A percentile compares a stretch with the other conserved stretches of the same genome.
phyloP scores from a whole-genome alignment of 495 filamentous ascomycete genomes.

The Achaetomiella virescens region DNA sequence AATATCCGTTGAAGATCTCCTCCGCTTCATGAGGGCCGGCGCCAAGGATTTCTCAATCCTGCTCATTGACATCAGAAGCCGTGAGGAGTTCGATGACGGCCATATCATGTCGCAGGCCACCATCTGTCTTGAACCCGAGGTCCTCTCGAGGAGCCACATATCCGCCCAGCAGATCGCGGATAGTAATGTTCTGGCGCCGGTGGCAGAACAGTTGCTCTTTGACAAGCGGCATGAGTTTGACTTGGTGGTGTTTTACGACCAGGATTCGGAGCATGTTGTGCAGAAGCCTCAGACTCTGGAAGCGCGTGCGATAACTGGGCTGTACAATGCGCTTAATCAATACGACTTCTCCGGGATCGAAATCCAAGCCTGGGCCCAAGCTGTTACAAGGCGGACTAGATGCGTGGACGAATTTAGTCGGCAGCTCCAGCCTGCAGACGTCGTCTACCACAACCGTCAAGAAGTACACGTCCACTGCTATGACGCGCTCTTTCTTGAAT shows the following conservation, averaged over 20 bases:
- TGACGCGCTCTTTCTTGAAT: slow-evolving; percentile 16
- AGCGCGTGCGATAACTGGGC: slow-evolving; percentile 55
- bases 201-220: slow-evolving; percentile 65
- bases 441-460: slow-evolving; percentile 18
- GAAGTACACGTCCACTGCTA: slow-evolving; percentile 14
- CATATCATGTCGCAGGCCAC: slow-evolving; percentile 77
- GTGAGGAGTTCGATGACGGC: slow-evolving; percentile 77
- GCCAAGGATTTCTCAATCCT: slow-evolving; percentile 55
- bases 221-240: slow-evolving; percentile 74
- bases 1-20: slow-evolving; percentile 60
- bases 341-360: slow-evolving; percentile 62
- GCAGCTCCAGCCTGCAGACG: slow-evolving; percentile 55
- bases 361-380: slow-evolving; percentile 57
- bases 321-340: slow-evolving; percentile 74
- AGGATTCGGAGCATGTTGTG: slow-evolving; percentile 47
- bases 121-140: slow-evolving; percentile 87
- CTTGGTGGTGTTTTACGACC: slow-evolving; percentile 86
- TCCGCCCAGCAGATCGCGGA: slow-evolving; percentile 82
- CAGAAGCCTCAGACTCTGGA: slow-evolving; percentile 38
- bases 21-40: slow-evolving; percentile 50
- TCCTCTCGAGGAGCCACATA: slow-evolving; percentile 60
- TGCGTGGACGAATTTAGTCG: slow-evolving; percentile 76
- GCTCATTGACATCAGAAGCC: slow-evolving; percentile 77
- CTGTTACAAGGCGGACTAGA: slow-evolving; percentile 77
- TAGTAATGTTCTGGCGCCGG: slow-evolving; percentile 71